Base-by-base conservation (phyloP, 768 basidiomycete genomes). In the Lyophyllum shimeji region DNA sequence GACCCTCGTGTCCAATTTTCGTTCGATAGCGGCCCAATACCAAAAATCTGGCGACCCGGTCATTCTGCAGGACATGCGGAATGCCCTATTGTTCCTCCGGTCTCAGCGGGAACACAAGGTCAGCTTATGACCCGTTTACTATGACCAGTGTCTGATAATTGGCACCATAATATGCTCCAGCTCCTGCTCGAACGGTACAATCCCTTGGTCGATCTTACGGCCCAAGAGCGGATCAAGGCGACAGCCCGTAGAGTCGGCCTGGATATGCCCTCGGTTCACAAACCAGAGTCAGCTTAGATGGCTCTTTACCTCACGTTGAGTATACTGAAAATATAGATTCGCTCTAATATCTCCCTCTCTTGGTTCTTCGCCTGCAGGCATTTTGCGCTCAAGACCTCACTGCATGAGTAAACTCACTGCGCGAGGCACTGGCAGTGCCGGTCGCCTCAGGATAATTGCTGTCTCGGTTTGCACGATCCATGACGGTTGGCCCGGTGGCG, bases 211-310 rank as follows among this genome's bases (percentile, higher is more conserved):
- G 90, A 94, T 64, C 77, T 95, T 59, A 88, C 92, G 0, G 74
- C 80, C 5, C 85, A 93, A 61, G 93, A 96, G 67, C 76, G 89
- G 61, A 81, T 96, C 57, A 78, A 86, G 63, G 91, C 91, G 1
- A 95, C 95, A 0, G 94, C 93, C 2, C 80, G 85, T 43, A 76
- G 94, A 59, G 95, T 98, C 33, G 95, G 95, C 3, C 71, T 98
- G 51, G 80, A 96, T 64, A 87, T 95, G 80, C 93, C 94, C 9
- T 64, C 81, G 45, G 70, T 73, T 27, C 74, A 66, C 55, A 71
- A 71, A 50, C 59, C 66, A 45, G 62, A 69, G 40, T 51, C 25
- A 52, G 33, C 43, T 20, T 49, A 18, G 46, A 21, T 20, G 42
- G 40, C 42, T 33, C 37, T 11, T n/a, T 12, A 2, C 21, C 7